Evolutionary conservation across 768 basidiomycete genomes (phyloP), one percentile per base, ranked within the genome.

Genomic region (Amanita polypyramis): DNA sequence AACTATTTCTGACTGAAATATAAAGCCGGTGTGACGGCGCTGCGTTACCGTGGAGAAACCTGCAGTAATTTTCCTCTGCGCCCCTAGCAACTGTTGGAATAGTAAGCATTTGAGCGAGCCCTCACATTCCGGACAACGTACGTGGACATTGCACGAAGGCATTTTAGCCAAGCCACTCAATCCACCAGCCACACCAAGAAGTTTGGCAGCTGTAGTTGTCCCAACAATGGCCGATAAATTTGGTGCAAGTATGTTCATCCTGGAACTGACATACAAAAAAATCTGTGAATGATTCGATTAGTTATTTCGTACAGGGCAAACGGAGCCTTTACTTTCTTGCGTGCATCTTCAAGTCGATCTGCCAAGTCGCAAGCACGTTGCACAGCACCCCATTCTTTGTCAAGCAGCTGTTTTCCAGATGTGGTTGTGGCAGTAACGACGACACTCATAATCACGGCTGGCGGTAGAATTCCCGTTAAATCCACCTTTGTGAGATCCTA

Each of bases 201-300:
- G 69, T 73, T 99, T 99, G 40, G 96, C 96, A 47, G 96, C 96
- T 74, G 93, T 95, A 58, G 88, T 92, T 50, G 96, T 96, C 65
- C 96, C 95, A 70, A 98, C 90, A 68, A 99, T 96, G 65, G 89
- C 85, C 59, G 93, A 95, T 62, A 99, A 80, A 66, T 99, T 99
- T 60, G 96, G 96, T 56, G 96, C 95, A 60, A 99, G 85, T 49
- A 92, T 79, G 70, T 91, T 90, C 91, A 99, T 98, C 70, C 96
- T 80, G 58, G 91, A 95, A 74, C 94, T 95, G 65, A 99, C 96
- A 77, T 98, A 99, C 74, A 88, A 84, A 69, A 98, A 95, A 58
- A 98, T 99, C 87, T 94, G 59, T 1, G 48, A 23, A 38, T 38
- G 30, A 47, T 52, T 34, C 33, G 54, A 45, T 37, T 42, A 5